These are phyloP conservation scores for Ambrosia hybrid DNA, from an alignment of 140 eudicot species.

Conservation along the genomic window DNA sequence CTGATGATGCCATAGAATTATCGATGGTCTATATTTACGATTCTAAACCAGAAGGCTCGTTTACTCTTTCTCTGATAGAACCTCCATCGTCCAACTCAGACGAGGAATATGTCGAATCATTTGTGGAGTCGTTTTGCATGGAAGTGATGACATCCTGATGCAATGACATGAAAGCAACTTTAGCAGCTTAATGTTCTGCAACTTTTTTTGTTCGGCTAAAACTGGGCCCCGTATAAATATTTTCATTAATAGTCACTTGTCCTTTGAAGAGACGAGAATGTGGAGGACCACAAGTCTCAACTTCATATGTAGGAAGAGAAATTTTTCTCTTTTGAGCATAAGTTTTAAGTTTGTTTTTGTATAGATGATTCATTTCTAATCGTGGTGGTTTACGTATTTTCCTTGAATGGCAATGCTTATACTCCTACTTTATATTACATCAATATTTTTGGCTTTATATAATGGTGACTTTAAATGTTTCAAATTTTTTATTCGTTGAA, in stretches of 20 bases:
- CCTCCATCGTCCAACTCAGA: slow-evolving; percentile 71
- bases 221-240: slow-evolving; percentile 38
- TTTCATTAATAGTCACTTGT: slow-evolving; percentile 54
- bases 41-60: slow-evolving; percentile 73
- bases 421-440: no score
- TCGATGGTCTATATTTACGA: slow-evolving; percentile 70
- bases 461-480: no score
- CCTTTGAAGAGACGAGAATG: slow-evolving; percentile 69
- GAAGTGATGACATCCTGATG: slow-evolving; percentile 49
- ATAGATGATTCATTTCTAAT: slow-evolving; percentile 47
- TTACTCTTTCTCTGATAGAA: slow-evolving; percentile 75
- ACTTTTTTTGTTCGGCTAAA: slow-evolving; percentile 63
- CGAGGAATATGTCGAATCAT: slow-evolving; percentile 36
- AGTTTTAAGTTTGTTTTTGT: slow-evolving; percentile 60
- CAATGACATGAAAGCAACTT: slow-evolving; percentile 58
- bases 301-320: no score
- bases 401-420: no score
- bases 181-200: slow-evolving; percentile 82
- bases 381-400: not conserved
- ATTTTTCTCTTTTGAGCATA: not conserved
- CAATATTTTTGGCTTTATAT: no score
- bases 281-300: slow-evolving; percentile 54
- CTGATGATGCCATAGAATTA: slow-evolving; percentile 51
- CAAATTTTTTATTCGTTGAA: no score
- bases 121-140: slow-evolving; percentile 52